Evolutionary conservation across 257 asterid genomes (phyloP).

Genomic region (Salvia splendens): DNA sequence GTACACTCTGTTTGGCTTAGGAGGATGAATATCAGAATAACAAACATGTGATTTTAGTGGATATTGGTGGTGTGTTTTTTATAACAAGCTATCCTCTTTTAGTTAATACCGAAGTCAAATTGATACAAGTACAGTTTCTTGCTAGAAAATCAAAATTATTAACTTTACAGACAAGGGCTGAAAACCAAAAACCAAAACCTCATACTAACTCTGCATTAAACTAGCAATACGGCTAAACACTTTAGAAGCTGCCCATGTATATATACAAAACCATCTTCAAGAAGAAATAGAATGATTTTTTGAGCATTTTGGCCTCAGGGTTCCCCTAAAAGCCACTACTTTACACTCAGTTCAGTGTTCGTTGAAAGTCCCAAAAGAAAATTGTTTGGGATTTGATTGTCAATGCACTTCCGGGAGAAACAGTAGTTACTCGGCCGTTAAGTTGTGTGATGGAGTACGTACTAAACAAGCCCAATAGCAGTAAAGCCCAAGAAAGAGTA

Average conservation of each 20-base stretch:
- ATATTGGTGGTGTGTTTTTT: neutral
- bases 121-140: slow-evolving; percentile 24
- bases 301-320: slow-evolving; percentile 34
- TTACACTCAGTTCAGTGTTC: slow-evolving; percentile 41
- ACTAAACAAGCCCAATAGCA: too few relatives aligned
- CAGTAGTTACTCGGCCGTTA: slow-evolving; percentile 50
- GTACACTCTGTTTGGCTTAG: slow-evolving; percentile 62
- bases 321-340: too few relatives aligned
- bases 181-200: neutral
- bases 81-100: neutral
- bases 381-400: slow-evolving; percentile 33
- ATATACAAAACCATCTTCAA: slow-evolving; percentile 39
- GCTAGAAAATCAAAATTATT: neutral
- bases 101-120: neutral
- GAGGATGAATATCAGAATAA: slow-evolving; percentile 53
- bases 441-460: too few relatives aligned
- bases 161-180: slow-evolving; percentile 41
- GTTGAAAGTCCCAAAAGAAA: slow-evolving; percentile 37
- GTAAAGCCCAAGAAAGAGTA: too few relatives aligned
- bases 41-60: neutral
- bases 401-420: slow-evolving; percentile 26
- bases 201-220: slow-evolving; percentile 21
- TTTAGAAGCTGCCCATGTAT: slow-evolving; percentile 28
- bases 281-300: slow-evolving; percentile 37
- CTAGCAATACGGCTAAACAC: slow-evolving; percentile 39